These are phyloP conservation scores for Discostella pseudostelligera DNA, from an alignment of 108 stramenopile genomes.

Conservation along the genomic window DNA sequence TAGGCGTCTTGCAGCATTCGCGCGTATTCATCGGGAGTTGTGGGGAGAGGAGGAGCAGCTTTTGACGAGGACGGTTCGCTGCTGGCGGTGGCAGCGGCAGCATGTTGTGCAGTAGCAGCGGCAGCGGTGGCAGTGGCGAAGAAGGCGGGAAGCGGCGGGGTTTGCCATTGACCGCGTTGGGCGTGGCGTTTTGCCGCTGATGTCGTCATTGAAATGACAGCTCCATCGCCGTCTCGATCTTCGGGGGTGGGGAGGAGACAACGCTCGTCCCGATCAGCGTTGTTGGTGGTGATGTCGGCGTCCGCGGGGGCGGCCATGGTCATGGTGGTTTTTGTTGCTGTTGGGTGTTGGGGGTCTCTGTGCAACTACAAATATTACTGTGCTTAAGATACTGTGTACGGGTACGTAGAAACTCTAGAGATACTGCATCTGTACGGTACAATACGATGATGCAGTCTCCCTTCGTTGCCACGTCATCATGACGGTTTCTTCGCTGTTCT, in stretches of 20 bases:
- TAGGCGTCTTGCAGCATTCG: slow-evolving; percentile 85
- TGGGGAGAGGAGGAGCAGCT: slow-evolving; percentile 43
- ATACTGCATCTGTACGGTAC: too few species aligned
- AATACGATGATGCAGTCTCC: too few species aligned
- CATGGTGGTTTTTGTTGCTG: too few species aligned
- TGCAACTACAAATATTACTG: too few species aligned
- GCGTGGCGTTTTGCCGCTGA: slow-evolving; percentile 68
- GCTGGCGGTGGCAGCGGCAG: slow-evolving; percentile 5
- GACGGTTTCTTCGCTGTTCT: too few species aligned
- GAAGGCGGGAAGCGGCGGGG: slow-evolving; percentile 76
- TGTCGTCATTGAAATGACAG: too few species aligned
- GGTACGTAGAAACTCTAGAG: too few species aligned
- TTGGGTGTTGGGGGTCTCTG: too few species aligned
- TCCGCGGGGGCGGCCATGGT: too few species aligned
- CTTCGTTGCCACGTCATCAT: too few species aligned
- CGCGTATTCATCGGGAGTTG: slow-evolving; percentile 73
- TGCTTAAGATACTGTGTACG: too few species aligned
- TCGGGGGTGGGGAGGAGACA: neutral
- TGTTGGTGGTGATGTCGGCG: too few species aligned
- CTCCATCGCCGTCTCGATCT: neutral
- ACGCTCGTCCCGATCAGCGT: neutral
- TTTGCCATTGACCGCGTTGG: slow-evolving; percentile 83
- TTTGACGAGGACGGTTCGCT: neutral
- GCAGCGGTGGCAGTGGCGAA: slow-evolving; percentile 44
- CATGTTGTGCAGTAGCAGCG: neutral